Conservation (phyloP, 192 early-diverging fungal genomes). For the Geranomyces michiganensis region DNA sequence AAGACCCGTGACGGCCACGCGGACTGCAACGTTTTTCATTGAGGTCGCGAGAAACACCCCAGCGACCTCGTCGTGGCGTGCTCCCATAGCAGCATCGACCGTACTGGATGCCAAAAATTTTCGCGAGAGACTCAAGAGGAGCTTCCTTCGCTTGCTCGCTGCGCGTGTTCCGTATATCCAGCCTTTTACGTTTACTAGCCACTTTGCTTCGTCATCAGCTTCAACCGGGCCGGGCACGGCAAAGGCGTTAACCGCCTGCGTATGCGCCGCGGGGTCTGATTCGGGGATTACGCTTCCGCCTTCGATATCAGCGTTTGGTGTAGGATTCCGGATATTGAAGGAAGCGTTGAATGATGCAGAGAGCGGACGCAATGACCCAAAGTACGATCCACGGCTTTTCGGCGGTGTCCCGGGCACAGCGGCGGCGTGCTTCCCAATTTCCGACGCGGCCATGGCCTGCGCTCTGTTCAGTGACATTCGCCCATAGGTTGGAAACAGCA, state of each 20-base stretch:
- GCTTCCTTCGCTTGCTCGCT: constrained; percentile 16
- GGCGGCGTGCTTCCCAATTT: constrained; percentile 8
- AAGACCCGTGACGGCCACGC: constrained; percentile 54
- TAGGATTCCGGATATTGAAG: not conserved
- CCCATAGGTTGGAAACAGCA: constrained; percentile 33
- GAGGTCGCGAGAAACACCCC: constrained; percentile 38
- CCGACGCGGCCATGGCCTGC: constrained; percentile 7
- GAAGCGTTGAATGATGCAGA: not conserved
- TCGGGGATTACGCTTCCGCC: constrained; percentile 8
- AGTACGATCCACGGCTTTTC: not conserved
- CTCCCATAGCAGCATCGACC: not conserved
- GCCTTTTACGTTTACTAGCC: constrained; percentile 38
- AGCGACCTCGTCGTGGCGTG: constrained; percentile 39
- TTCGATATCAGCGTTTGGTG: constrained; percentile 1
- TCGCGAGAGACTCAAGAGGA: constrained; percentile 32
- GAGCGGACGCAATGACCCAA: not conserved
- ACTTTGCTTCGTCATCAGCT: constrained; percentile 2
- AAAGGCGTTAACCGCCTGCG: not conserved
- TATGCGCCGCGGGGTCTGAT: not conserved
- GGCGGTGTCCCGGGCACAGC: constrained; percentile 16
- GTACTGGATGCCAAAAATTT: constrained; percentile 22
- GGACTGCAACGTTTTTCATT: constrained; percentile 20
- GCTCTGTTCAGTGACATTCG: not conserved
- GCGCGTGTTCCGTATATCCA: constrained; percentile 34
- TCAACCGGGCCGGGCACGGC: constrained; percentile 8